These are phyloP conservation scores for Aotearoamyces nothofagi DNA, from an alignment of 2,329 filamentous ascomycete genomes.

Conservation along the genomic window DNA sequence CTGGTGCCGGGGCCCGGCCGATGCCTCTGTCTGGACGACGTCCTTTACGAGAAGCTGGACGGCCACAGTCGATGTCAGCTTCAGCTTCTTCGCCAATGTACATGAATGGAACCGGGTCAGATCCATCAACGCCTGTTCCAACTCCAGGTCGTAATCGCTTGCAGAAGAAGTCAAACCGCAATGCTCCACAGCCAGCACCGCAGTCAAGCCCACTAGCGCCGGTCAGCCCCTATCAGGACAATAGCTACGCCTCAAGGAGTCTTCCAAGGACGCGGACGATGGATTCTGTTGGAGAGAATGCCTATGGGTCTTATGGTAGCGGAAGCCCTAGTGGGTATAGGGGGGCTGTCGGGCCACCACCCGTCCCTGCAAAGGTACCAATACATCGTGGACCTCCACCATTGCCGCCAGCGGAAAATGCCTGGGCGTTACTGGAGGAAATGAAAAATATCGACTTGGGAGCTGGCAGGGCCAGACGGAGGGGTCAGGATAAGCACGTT, in stretches of 20 bases:
- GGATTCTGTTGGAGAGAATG: constrained; percentile 14
- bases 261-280: constrained; percentile 13
- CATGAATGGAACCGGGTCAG: constrained; percentile 16
- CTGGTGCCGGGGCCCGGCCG: constrained; percentile 36
- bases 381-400: constrained; percentile 27
- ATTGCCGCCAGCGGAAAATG: constrained; percentile 21
- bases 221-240: constrained; percentile 16
- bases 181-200: constrained; percentile 12
- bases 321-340: constrained; percentile 11
- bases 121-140: constrained; percentile 21
- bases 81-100: constrained; percentile 11
- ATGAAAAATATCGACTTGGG: constrained; percentile 54
- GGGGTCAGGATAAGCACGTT: constrained; percentile 4
- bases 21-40: constrained; percentile 34
- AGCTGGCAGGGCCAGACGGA: constrained; percentile 28
- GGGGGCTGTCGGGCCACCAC: constrained; percentile 29
- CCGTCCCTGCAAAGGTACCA: constrained; percentile 58
- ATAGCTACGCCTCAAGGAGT: constrained; percentile 11
- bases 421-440: constrained; percentile 53
- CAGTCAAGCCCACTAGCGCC: constrained; percentile 16
- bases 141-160: constrained; percentile 38
- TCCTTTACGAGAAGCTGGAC: constrained; percentile 31
- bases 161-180: constrained; percentile 39
- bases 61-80: constrained; percentile 30
- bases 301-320: constrained; percentile 4